A percentile compares a stretch with the other conserved stretches of the same genome.
These are phyloP conservation scores for Pleurotus citrinopileatus DNA, from an alignment of 768 basidiomycete species.

Conservation along the genomic window DNA sequence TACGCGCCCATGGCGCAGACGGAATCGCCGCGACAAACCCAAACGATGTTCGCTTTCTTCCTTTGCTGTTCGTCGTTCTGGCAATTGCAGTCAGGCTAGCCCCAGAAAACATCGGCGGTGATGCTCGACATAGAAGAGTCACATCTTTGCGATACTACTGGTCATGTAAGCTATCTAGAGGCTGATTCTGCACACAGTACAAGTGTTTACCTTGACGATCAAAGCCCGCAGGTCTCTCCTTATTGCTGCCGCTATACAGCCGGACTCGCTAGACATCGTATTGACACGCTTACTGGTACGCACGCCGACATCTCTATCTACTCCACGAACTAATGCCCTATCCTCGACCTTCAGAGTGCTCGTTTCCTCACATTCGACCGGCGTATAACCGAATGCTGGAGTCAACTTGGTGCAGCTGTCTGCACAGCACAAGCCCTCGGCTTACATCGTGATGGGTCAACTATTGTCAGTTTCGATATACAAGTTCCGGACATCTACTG, in stretches of 20 bases:
- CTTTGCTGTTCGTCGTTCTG: constrained; percentile 89
- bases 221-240: constrained; percentile 83
- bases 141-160: constrained; percentile 92
- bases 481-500: constrained; percentile 8
- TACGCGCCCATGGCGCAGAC: constrained; percentile 59
- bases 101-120: constrained; percentile 81
- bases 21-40: constrained; percentile 62
- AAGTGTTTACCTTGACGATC: constrained; percentile 12
- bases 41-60: constrained; percentile 80
- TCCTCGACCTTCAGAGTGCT: constrained; percentile 36
- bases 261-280: constrained; percentile 91
- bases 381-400: constrained; percentile 94
- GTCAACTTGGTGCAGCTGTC: constrained; percentile 89
- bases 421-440: constrained; percentile 93
- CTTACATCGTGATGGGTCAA: constrained; percentile 84
- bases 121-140: constrained; percentile 68
- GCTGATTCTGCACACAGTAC: neutral
- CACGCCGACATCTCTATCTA: constrained; percentile 16
- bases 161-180: constrained; percentile 69
- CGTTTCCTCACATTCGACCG: constrained; percentile 70
- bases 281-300: constrained; percentile 85
- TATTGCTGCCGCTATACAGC: constrained; percentile 90
- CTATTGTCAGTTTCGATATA: constrained; percentile 53
- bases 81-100: constrained; percentile 85
- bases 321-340: constrained; percentile 41